phyloP scores from a whole-genome alignment of 169 alveolate genomes.

The Plasmodium cynomolgi region DNA sequence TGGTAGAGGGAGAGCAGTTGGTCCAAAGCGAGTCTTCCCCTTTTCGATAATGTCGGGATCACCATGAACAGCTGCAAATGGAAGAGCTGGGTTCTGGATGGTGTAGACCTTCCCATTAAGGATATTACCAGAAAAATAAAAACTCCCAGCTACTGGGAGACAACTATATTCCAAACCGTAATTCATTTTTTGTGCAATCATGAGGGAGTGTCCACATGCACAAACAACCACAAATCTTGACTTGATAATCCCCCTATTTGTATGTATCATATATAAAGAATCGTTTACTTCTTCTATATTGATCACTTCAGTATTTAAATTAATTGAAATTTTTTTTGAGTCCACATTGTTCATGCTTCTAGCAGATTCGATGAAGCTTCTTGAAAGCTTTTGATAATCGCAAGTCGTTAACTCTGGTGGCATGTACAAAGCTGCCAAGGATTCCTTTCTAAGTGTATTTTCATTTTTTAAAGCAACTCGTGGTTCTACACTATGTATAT shows the following conservation, averaged over 20 bases:
- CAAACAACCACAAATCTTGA: conserved; percentile 88
- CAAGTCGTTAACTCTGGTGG: conserved; percentile 87
- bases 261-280: conserved; percentile 66
- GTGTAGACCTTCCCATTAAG: conserved; percentile 89
- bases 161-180: conserved; percentile 88
- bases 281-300: conserved; percentile 77
- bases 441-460: conserved; percentile 58
- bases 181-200: conserved; percentile 88
- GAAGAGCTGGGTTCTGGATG: conserved; percentile 88
- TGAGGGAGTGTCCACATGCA: conserved; percentile 89
- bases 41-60: conserved; percentile 88
- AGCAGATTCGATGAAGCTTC: conserved; percentile 82
- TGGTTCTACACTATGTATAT: conserved; percentile 86
- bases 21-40: conserved; percentile 87
- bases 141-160: conserved; percentile 90
- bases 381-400: conserved; percentile 81
- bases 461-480: conserved; percentile 79
- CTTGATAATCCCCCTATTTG: conserved; percentile 78
- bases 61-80: conserved; percentile 92
- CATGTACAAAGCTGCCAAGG: conserved; percentile 82
- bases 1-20: conserved; percentile 91
- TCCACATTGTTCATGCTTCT: conserved; percentile 2
- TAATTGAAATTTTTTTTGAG: conserved; percentile 71
- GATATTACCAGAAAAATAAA: conserved; percentile 85
- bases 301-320: conserved; percentile 82